phyloP scores from a whole-genome alignment of 345 rosid genomes.

The Acer campestre region DNA sequence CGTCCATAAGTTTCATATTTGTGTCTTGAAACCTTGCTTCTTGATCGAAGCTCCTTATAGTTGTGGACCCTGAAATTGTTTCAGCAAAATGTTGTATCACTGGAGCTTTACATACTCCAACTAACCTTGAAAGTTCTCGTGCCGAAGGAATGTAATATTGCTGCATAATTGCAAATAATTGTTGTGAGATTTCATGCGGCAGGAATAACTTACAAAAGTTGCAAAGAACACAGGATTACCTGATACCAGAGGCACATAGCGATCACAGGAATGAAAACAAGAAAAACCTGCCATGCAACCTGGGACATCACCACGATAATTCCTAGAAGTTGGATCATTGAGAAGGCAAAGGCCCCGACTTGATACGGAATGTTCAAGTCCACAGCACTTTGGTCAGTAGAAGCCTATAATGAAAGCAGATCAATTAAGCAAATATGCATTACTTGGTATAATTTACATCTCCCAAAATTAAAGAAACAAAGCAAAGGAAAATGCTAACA shows the following conservation, averaged over 20 bases:
- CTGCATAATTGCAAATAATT: constrained; percentile 38
- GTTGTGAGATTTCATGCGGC: not conserved
- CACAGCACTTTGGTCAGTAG: constrained; percentile 74
- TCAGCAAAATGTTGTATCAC: constrained; percentile 84
- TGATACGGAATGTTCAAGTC: constrained; percentile 53
- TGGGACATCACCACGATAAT: constrained; percentile 78
- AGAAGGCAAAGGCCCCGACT: constrained; percentile 47
- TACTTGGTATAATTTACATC: not conserved
- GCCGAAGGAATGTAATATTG: constrained; percentile 70
- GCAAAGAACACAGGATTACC: constrained; percentile 40
- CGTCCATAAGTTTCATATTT: constrained; percentile 65
- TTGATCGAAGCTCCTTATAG: constrained; percentile 82
- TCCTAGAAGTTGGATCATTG: constrained; percentile 62
- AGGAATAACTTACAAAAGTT: not conserved
- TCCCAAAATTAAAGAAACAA: no score
- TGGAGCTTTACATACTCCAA: constrained; percentile 85
- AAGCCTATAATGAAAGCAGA: constrained; percentile 50
- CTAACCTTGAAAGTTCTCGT: constrained; percentile 70
- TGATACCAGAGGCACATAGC: constrained; percentile 71
- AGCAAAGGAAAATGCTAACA: no score
- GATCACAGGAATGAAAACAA: constrained; percentile 68
- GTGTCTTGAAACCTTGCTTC: constrained; percentile 63
- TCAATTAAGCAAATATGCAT: not conserved
- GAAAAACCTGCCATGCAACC: constrained; percentile 80
- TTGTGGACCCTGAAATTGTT: constrained; percentile 74